phyloP scores from a whole-genome alignment of 2,329 filamentous ascomycete genomes.

The Penicillium frequentans region DNA sequence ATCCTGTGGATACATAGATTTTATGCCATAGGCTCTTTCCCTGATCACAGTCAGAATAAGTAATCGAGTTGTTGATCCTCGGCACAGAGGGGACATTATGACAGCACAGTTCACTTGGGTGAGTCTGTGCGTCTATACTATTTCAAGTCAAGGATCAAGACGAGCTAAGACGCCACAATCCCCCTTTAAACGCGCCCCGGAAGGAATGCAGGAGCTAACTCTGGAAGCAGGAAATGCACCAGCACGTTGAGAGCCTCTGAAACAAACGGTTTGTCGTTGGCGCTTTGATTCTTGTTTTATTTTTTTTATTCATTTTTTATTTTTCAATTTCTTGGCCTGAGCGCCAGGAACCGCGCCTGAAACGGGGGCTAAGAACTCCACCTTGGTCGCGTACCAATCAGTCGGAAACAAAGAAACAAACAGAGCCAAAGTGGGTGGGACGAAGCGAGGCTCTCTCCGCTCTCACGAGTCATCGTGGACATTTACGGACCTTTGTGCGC shows the following conservation, averaged over 20 bases:
- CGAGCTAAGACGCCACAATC: not conserved
- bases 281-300: not conserved
- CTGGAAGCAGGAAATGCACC: not conserved
- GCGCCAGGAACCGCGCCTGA: not conserved
- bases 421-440: conserved; percentile 3
- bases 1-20: not conserved
- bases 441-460: conserved; percentile 9
- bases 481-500: conserved; percentile 8
- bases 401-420: not conserved
- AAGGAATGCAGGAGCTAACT: not conserved
- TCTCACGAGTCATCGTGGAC: not conserved
- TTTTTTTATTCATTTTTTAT: not conserved
- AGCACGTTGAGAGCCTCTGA: not conserved
- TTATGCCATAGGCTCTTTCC: not conserved
- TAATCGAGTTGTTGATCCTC: not conserved
- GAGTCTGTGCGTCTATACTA: not conserved
- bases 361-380: not conserved
- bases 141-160: not conserved
- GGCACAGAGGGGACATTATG: not conserved
- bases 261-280: conserved; percentile 1
- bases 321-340: not conserved
- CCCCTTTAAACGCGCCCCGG: conserved; percentile 1
- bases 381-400: not conserved
- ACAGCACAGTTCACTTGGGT: not conserved
- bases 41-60: not conserved